Evolutionary conservation across 129 eudicot genomes (phyloP).

Genomic region (Centaurea solstitialis): DNA sequence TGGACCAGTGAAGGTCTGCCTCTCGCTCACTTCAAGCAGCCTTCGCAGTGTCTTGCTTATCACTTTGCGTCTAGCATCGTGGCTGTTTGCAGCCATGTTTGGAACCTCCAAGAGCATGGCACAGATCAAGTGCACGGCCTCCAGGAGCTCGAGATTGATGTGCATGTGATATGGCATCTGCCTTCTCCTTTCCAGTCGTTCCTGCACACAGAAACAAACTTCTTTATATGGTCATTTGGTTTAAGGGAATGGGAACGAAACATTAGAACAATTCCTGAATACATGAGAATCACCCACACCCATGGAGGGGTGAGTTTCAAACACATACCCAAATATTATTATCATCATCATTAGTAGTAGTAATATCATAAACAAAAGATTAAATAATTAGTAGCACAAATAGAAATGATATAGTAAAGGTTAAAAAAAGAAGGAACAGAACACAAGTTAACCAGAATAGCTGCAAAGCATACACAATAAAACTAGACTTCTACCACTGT

Average conservation of each 20-base stretch:
- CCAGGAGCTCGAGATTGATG: slow-evolving; percentile 89
- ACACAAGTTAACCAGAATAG: too few relatives aligned
- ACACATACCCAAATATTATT: too few relatives aligned
- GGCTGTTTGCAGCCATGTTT: slow-evolving; percentile 89
- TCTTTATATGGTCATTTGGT: background rate
- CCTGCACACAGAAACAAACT: slow-evolving; percentile 43
- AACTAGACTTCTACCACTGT: too few relatives aligned
- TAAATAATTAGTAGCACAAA: too few relatives aligned
- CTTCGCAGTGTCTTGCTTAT: slow-evolving; percentile 84
- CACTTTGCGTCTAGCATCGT: slow-evolving; percentile 71
- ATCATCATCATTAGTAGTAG: too few relatives aligned
- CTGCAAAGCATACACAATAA: too few relatives aligned
- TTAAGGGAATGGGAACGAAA: background rate
- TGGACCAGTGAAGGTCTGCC: slow-evolving; percentile 87
- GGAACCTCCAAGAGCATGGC: slow-evolving; percentile 97
- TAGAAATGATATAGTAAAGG: background rate
- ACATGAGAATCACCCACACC: too few relatives aligned
- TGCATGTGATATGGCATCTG: slow-evolving; percentile 99
- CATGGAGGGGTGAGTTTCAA: too few relatives aligned
- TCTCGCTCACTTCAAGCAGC: slow-evolving; percentile 67
- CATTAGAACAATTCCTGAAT: too few relatives aligned
- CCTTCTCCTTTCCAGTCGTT: slow-evolving; percentile 82
- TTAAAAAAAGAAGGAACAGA: too few relatives aligned
- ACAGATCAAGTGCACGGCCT: slow-evolving; percentile 84
- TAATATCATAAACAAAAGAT: too few relatives aligned